Base-by-base conservation (phyloP, 208 protist species). In the Leptomonas seymouri region DNA sequence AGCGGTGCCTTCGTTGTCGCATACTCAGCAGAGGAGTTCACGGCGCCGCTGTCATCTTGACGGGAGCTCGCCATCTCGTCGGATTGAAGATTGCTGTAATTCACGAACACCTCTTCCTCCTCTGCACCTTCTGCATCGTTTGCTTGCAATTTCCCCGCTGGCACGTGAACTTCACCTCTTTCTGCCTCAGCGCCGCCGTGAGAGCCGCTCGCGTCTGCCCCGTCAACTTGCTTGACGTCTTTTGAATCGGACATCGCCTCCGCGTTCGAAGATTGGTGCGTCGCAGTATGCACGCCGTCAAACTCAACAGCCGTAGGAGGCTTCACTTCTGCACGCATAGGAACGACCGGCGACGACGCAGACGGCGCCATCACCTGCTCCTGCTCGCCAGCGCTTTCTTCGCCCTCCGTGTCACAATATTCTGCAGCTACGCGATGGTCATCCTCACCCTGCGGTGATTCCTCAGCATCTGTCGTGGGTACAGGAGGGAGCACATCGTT, bases 11-110 rank as follows among this genome's bases (percentile, higher is more conserved):
- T n/a, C 21, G 21, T 20, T 11, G 5, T 30, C 16, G 48, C 21
- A 30, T 39, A 30, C 0, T 41, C 57, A 2, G 23, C 21, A 7
- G 57, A 63, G 41, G 25, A 18, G 27, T 63, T 51, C 41, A 21
- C 42, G 15, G 3, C 27, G 20, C 41, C 11, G 58, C 42, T 57
- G 1, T 18, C 45, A 16, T 25, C 8, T 7, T 3, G 8, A n/a
- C 23, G 31, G 5, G 68, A 61, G 18, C 27, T 18, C 0, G 46
- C 18, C 11, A 28, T 46, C 25, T 55, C 62, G 18, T 63, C 54
- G 39, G 53, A 53, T 23, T 48, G 63, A 31, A 60, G n/a, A 44
- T 70, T 76, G 48, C 71, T 76, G 55, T 66, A 71, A 31, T 59
- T 62, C 23, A 55, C 49, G 27, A 67, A 39, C 34, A 55, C 65